Evolutionary conservation across 2,329 filamentous ascomycete species (phyloP).

Genomic region (Fusarium globosum): DNA sequence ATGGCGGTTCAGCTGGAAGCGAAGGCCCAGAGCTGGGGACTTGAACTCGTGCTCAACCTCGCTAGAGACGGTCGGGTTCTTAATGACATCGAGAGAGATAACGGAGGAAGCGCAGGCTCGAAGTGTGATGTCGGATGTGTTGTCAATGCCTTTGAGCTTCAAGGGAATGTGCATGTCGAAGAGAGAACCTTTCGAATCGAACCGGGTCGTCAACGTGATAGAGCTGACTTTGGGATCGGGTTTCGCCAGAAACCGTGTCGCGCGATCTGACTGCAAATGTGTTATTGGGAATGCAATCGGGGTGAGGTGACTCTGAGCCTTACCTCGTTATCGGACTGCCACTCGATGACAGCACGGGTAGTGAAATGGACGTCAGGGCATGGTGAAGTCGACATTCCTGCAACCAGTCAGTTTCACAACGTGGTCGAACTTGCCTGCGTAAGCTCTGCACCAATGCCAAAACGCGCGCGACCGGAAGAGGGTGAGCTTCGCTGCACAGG

Average conservation of each 20-base stretch:
- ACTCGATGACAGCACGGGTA: conserved; percentile 13
- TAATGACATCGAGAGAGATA: neutral
- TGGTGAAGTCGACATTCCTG: conserved; percentile 18
- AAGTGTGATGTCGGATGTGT: neutral
- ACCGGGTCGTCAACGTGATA: neutral
- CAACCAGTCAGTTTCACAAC: conserved; percentile 1
- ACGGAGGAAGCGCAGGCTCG: conserved; percentile 14
- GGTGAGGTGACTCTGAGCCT: neutral
- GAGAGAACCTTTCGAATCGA: neutral
- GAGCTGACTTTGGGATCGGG: conserved; percentile 11
- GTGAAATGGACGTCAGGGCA: conserved; percentile 11
- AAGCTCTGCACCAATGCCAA: neutral
- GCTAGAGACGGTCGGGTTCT: neutral
- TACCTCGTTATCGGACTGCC: neutral
- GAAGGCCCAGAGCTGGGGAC: conserved; percentile 7
- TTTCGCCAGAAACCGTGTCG: neutral
- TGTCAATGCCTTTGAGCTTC: conserved; percentile 23
- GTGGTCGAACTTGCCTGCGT: neutral
- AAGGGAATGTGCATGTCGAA: conserved; percentile 20
- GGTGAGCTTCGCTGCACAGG: conserved; percentile 33
- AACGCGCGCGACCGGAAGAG: neutral
- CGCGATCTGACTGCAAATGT: neutral
- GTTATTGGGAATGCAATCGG: neutral
- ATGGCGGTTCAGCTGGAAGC: neutral
- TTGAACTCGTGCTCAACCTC: conserved; percentile 9